phyloP scores from a whole-genome alignment of 2,329 filamentous ascomycete genomes.

The Penicillium sp. region DNA sequence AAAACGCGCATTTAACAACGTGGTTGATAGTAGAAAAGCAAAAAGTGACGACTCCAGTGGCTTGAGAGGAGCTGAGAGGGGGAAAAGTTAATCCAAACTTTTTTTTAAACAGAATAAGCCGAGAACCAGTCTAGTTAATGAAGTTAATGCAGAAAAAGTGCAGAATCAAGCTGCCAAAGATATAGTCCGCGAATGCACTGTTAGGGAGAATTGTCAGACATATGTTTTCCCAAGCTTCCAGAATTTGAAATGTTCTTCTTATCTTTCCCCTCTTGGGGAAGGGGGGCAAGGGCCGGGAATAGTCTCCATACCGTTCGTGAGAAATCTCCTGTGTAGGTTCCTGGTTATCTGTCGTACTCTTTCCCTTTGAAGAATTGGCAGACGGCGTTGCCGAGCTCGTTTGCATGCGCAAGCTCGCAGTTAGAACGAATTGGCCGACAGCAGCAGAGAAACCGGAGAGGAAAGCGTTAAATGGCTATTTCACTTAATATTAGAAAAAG shows the following conservation, averaged over 20 bases:
- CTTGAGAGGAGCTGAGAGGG: neutral
- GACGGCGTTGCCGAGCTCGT: slow-evolving; percentile 62
- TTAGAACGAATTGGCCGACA: slow-evolving; percentile 96
- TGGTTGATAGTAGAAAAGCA: neutral
- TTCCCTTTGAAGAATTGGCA: slow-evolving; percentile 22
- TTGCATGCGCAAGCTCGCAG: slow-evolving; percentile 85
- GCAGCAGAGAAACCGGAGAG: slow-evolving; percentile 90
- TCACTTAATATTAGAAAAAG: neutral
- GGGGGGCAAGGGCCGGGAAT: neutral
- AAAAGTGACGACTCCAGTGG: neutral
- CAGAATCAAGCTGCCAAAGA: slow-evolving; percentile 89
- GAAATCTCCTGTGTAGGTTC: slow-evolving; percentile 23
- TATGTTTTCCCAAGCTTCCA: slow-evolving; percentile 4
- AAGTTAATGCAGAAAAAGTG: slow-evolving; percentile 99
- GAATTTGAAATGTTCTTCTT: neutral
- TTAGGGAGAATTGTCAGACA: slow-evolving; percentile 1
- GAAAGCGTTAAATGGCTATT: slow-evolving; percentile 96
- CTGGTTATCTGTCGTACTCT: slow-evolving; percentile 16
- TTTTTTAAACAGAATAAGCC: neutral
- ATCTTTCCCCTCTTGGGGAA: neutral
- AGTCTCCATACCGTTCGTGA: slow-evolving; percentile 37
- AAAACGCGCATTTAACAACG: neutral
- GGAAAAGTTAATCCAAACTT: neutral
- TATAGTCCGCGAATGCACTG: slow-evolving; percentile 92
- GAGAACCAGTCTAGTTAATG: slow-evolving; percentile 68